Percentiles rank a stretch among this genome's conserved stretches.
These are phyloP conservation scores for Monotropa hypopitys DNA, from an alignment of 179 eudicot genomes.

Conservation along the genomic window DNA sequence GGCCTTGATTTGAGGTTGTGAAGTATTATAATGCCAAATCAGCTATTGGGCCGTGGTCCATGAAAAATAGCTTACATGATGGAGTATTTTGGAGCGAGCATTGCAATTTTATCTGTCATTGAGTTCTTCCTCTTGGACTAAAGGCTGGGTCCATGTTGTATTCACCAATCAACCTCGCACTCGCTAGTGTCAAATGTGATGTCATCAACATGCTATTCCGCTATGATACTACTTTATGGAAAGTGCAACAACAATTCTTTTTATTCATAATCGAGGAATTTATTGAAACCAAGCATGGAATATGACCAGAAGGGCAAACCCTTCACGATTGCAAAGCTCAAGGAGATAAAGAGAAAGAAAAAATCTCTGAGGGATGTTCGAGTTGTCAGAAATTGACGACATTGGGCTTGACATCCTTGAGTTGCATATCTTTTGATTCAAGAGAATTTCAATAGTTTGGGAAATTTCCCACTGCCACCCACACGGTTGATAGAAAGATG, in stretches of 20 bases:
- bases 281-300: not conserved
- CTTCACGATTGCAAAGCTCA: not conserved
- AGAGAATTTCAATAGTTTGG: not conserved
- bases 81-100: not conserved
- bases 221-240: not conserved
- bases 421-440: not conserved
- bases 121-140: not conserved
- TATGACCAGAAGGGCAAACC: not conserved
- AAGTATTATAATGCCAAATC: not conserved
- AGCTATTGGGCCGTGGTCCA: not conserved
- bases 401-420: not conserved
- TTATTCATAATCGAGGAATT: not conserved
- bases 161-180: slow-evolving; percentile 2
- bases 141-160: not conserved
- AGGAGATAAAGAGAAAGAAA: not conserved
- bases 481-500: not conserved
- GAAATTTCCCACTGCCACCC: not conserved
- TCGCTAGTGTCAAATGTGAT: not conserved
- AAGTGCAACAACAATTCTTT: not conserved
- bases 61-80: not conserved
- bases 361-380: not conserved
- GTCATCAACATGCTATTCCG: not conserved
- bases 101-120: not conserved
- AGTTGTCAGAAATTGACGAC: not conserved
- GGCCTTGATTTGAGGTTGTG: not conserved